These are phyloP conservation scores for Senna siamea DNA, from an alignment of 306 rosid genomes.

Conservation along the genomic window DNA sequence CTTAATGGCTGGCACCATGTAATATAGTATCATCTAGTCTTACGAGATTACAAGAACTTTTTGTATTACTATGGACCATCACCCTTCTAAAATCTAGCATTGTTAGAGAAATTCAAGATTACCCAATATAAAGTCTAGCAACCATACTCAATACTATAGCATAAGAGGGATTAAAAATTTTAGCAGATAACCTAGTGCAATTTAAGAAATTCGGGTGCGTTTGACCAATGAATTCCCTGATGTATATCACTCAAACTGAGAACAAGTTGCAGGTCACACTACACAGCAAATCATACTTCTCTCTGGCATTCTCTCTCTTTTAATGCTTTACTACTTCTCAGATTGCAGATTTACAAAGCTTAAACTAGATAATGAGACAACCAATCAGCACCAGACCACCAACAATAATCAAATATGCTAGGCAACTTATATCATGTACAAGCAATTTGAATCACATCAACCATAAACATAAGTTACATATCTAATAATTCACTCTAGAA, in stretches of 20 bases:
- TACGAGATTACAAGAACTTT: neutral
- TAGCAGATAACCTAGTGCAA: neutral
- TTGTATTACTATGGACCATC: conserved; percentile 8
- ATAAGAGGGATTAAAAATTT: neutral
- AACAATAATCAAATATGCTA: neutral
- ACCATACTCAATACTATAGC: conserved; percentile 17
- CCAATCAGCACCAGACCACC: conserved; percentile 26
- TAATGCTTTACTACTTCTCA: neutral
- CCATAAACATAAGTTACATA: neutral
- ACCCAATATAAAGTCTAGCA: conserved; percentile 8
- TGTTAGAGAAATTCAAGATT: conserved; percentile 15
- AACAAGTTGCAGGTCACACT: neutral
- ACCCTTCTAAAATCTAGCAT: conserved; percentile 3
- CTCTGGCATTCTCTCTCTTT: neutral
- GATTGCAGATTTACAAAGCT: neutral
- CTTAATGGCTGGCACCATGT: too few relatives aligned
- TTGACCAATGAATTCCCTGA: neutral
- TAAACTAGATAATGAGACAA: conserved; percentile 18
- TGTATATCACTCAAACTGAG: conserved; percentile 3
- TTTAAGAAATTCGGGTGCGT: neutral
- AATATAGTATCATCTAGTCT: conserved; percentile 11
- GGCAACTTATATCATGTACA: conserved; percentile 26
- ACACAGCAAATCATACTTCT: conserved; percentile 8
- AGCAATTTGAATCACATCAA: conserved; percentile 13
- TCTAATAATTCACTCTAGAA: conserved; percentile 3